phyloP scores from a whole-genome alignment of 23 red algal genomes.

The Gracilaria caudata region DNA sequence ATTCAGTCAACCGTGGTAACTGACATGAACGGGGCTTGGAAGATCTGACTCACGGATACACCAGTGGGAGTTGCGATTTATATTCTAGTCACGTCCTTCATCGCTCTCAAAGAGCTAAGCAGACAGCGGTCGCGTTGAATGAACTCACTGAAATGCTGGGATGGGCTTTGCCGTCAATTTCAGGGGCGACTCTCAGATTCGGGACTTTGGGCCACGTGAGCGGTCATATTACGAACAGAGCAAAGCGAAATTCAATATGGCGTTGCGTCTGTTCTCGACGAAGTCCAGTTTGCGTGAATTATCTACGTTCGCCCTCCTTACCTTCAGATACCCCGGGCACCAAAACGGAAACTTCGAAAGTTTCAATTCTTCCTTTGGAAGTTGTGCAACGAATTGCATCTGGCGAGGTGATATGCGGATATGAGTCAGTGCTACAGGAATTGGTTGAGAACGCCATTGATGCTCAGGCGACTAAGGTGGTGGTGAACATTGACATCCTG shows the following conservation, averaged over 20 bases:
- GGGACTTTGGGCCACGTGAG: not conserved
- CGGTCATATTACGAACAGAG: not conserved
- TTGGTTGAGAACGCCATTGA: slow-evolving; percentile 89
- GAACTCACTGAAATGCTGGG: not conserved
- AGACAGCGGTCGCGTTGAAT: not conserved
- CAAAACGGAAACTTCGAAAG: not conserved
- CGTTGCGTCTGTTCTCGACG: not conserved
- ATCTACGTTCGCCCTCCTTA: not conserved
- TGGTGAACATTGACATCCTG: slow-evolving; percentile 45
- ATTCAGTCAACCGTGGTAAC: too few relatives aligned
- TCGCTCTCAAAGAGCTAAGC: not conserved
- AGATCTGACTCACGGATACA: not conserved
- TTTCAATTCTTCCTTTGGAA: slow-evolving; percentile 48
- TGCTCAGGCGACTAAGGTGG: slow-evolving; percentile 46
- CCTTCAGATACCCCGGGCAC: too few relatives aligned
- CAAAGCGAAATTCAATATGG: not conserved
- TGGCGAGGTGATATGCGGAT: slow-evolving; percentile 73
- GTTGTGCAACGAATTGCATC: slow-evolving; percentile 90
- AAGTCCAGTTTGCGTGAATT: not conserved
- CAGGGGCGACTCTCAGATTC: not conserved
- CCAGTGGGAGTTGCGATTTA: not conserved
- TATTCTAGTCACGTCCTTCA: not conserved
- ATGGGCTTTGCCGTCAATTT: not conserved
- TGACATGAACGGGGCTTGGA: too few relatives aligned
- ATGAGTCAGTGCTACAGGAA: slow-evolving; percentile 67